Evolutionary conservation across 1,284 basidiomycete genomes (phyloP), one percentile per base, ranked within the genome.

Genomic region (Austropuccinia psidii): DNA sequence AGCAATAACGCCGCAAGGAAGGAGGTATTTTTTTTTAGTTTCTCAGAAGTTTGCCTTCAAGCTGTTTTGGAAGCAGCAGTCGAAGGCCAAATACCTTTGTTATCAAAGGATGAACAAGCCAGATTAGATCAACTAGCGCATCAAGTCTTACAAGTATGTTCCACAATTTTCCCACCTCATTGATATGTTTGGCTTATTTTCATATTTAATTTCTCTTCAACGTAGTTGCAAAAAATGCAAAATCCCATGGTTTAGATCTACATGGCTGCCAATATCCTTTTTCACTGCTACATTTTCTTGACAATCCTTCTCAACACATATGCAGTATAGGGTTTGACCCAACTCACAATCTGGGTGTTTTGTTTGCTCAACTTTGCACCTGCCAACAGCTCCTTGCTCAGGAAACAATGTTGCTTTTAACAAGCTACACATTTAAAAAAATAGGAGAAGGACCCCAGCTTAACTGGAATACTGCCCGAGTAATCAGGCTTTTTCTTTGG

Each of bases 401-500:
- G 27, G 49, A 62, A 29, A 54, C 50, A 13, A 54, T 49, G n/a
- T 8, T 29, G 1, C 62, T 54, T 29, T 19, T 73, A 0, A 41
- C 37, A 19, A 45, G 39, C n/a, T 43, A 54, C 45, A 50, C 49
- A 24, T 50, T n/a, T n/a, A 73, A 43, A 31, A n/a, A n/a, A n/a
- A n/a, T n/a, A n/a, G n/a, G n/a, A n/a, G n/a, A n/a, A n/a, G n/a
- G n/a, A n/a, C n/a, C n/a, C n/a, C n/a, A n/a, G n/a, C n/a, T 73
- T 15, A 37, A 62, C 47, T 97, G 94, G 94, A 82, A 84, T 9
- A 90, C 93, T 79, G 93, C 94, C 0, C 86, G 88, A 76, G 87
- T 89, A 0, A 82, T 95, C 15, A 94, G 95, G 3, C 82, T 97
- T 24, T 89, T 92, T 75, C 82, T 94, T 37, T 98, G 95, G 95